phyloP scores from a whole-genome alignment of 179 eudicot species.

The Silene vulgaris region DNA sequence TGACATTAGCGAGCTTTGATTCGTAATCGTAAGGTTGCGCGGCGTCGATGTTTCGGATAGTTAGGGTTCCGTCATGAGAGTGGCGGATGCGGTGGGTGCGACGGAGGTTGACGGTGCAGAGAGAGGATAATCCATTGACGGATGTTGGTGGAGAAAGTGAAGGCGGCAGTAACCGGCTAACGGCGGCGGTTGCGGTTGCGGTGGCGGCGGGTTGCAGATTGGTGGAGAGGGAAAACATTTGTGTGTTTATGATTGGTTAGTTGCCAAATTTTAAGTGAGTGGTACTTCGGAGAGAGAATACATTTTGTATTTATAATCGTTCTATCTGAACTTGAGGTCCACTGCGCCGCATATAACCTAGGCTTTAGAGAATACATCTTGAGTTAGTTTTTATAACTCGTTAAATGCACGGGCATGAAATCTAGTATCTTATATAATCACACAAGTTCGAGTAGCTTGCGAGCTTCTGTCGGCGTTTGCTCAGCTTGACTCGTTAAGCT shows the following conservation, averaged over 20 bases:
- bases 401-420: too few species aligned
- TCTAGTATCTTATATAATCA: too few species aligned
- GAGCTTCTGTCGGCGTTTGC: too few species aligned
- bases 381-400: too few species aligned
- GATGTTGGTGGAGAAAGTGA: neutral
- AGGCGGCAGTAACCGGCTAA: neutral
- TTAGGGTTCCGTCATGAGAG: slow-evolving; percentile 21
- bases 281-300: neutral
- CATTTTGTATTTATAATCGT: too few species aligned
- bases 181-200: slow-evolving; percentile 9
- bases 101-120: neutral
- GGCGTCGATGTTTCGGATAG: slow-evolving; percentile 51
- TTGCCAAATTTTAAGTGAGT: neutral
- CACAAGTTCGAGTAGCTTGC: too few species aligned
- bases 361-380: too few species aligned
- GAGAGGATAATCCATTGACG: slow-evolving; percentile 3
- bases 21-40: slow-evolving; percentile 68
- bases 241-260: neutral
- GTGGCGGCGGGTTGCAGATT: slow-evolving; percentile 16
- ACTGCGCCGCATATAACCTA: too few species aligned
- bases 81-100: neutral
- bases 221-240: slow-evolving; percentile 29
- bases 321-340: too few species aligned
- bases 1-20: slow-evolving; percentile 34
- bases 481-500: too few species aligned